A percentile compares a stretch with the other conserved stretches of the same genome.
Evolutionary conservation across 2,329 filamentous ascomycete species (phyloP).

Genomic region (Cordyceps tenuipes): DNA sequence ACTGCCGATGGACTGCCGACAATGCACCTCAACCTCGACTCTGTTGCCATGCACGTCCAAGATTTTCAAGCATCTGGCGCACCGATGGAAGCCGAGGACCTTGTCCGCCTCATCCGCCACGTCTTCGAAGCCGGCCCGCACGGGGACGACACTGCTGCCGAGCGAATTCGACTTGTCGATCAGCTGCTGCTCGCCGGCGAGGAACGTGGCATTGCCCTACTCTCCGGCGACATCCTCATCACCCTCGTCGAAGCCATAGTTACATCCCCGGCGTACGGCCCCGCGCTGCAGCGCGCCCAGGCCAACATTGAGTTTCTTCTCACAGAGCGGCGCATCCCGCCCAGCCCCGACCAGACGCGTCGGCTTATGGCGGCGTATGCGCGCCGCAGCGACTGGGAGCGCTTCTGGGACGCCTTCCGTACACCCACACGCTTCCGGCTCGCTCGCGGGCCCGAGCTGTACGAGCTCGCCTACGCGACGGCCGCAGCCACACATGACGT

Average conservation of each 20-base stretch:
- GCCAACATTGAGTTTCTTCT: slow-evolving; percentile 38
- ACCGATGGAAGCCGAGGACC: slow-evolving; percentile 26
- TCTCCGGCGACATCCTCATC: slow-evolving; percentile 40
- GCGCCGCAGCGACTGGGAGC: slow-evolving; percentile 39
- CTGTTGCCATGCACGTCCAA: slow-evolving; percentile 23
- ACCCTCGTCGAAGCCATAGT: slow-evolving; percentile 35
- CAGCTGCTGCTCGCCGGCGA: slow-evolving; percentile 36
- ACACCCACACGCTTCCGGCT: slow-evolving; percentile 41
- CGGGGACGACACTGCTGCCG: slow-evolving; percentile 17
- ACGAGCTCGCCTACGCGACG: slow-evolving; percentile 42
- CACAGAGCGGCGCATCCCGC: slow-evolving; percentile 27
- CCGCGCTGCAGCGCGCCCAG: slow-evolving; percentile 31
- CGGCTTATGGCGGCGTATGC: slow-evolving; percentile 40
- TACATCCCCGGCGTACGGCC: slow-evolving; percentile 22
- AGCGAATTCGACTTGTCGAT: slow-evolving; percentile 32
- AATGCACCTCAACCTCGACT: slow-evolving; percentile 14
- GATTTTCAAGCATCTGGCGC: slow-evolving; percentile 33
- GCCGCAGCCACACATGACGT: slow-evolving; percentile 38
- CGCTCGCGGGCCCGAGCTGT: slow-evolving; percentile 44
- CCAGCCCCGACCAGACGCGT: slow-evolving; percentile 31
- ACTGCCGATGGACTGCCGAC: background rate
- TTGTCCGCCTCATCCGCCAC: slow-evolving; percentile 29
- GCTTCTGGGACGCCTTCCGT: slow-evolving; percentile 55
- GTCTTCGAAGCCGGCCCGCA: slow-evolving; percentile 25
- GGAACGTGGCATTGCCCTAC: slow-evolving; percentile 35